phyloP scores from a whole-genome alignment of 352 stramenopile species.

The Pythium phragmitis region DNA sequence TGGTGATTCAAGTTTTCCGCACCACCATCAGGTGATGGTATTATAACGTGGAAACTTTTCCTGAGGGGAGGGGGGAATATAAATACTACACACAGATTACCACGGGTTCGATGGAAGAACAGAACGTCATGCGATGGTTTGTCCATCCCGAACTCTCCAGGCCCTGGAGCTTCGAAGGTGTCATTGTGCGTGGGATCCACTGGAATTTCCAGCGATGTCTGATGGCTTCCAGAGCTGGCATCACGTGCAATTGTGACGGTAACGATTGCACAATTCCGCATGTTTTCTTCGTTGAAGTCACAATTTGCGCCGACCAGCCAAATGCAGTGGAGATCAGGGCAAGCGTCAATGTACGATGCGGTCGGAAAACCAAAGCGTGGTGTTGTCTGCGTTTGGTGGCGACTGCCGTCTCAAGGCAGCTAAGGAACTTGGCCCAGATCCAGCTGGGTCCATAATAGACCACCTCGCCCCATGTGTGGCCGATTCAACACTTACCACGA shows the following conservation, averaged over 20 bases:
- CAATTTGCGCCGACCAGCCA: slow-evolving; percentile 1
- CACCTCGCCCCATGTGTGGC: background rate
- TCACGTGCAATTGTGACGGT: too few relatives aligned
- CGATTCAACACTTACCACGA: background rate
- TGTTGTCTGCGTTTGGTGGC: slow-evolving; percentile 2
- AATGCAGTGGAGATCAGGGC: background rate
- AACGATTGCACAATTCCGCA: background rate
- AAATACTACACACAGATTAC: too few relatives aligned
- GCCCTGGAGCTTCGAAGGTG: too few relatives aligned
- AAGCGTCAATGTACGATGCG: background rate
- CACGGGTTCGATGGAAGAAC: too few relatives aligned
- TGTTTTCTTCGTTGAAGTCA: background rate
- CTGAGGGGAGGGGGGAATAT: too few relatives aligned
- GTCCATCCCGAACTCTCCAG: too few relatives aligned
- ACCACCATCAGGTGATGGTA: too few relatives aligned
- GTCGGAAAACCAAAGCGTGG: background rate
- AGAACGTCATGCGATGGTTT: too few relatives aligned
- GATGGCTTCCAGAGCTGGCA: background rate
- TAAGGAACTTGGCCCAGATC: background rate
- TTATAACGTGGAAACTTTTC: too few relatives aligned
- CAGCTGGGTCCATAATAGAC: slow-evolving; percentile 1
- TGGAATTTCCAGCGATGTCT: too few relatives aligned
- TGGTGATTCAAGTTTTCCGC: too few relatives aligned
- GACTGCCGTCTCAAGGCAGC: background rate
- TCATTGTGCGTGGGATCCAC: too few relatives aligned